Conservation (phyloP, 2,329 filamentous ascomycete genomes). For the Botryosphaeria dothidea region DNA sequence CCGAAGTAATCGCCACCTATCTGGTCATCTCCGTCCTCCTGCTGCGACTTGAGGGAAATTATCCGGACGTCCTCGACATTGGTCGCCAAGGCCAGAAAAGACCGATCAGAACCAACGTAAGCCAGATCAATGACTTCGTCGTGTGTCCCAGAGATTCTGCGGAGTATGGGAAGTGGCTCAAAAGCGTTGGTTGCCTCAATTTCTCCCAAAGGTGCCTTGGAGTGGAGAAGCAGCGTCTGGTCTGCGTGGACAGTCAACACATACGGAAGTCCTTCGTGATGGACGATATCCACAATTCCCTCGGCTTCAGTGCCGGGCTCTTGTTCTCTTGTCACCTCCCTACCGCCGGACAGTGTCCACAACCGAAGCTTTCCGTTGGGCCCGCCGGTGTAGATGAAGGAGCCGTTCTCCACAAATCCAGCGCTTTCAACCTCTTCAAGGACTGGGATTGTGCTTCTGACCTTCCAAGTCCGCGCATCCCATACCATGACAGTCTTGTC, state of each 20-base stretch:
- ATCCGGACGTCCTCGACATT: slow-evolving; percentile 93
- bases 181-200: slow-evolving; percentile 48
- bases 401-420: slow-evolving; percentile 73
- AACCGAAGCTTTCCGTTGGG: slow-evolving; percentile 79
- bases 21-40: slow-evolving; percentile 25
- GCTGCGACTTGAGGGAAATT: slow-evolving; percentile 62
- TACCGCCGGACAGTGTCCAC: slow-evolving; percentile 77
- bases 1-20: slow-evolving; percentile 70
- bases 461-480: slow-evolving; percentile 84
- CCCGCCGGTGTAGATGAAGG: slow-evolving; percentile 79
- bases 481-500: slow-evolving; percentile 95
- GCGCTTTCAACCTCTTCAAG: slow-evolving; percentile 83
- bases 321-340: slow-evolving; percentile 78
- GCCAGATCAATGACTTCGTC: slow-evolving; percentile 96
- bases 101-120: slow-evolving; percentile 78
- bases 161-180: slow-evolving; percentile 61
- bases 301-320: slow-evolving; percentile 59
- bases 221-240: slow-evolving; percentile 80
- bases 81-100: slow-evolving; percentile 84
- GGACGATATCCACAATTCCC: slow-evolving; percentile 71
- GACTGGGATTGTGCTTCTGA: slow-evolving; percentile 76
- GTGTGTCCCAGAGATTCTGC: slow-evolving; percentile 90
- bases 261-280: slow-evolving; percentile 65
- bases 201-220: slow-evolving; percentile 47
- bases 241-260: slow-evolving; percentile 84